These are phyloP conservation scores for Coniella vitis DNA, from an alignment of 2,329 filamentous ascomycete species.

Conservation along the genomic window DNA sequence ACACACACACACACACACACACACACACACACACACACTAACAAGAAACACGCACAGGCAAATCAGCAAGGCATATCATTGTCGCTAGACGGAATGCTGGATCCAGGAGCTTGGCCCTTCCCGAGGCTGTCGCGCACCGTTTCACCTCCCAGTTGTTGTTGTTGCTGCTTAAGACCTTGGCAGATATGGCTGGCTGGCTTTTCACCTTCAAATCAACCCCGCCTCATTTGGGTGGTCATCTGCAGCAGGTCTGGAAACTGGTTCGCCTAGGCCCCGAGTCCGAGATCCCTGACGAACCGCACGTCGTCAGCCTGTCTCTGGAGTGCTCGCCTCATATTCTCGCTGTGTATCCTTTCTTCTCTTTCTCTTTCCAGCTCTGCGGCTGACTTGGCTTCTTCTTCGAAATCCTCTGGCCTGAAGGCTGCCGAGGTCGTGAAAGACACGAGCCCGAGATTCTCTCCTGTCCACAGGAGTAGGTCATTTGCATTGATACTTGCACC, in stretches of 20 bases:
- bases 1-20: too few species aligned
- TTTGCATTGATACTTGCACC: conserved; percentile 42
- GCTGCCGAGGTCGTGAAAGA: conserved; percentile 49
- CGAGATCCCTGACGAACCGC: conserved; percentile 64
- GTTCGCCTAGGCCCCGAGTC: conserved; percentile 29
- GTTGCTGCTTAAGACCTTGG: neutral
- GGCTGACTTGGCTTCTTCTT: conserved; percentile 35
- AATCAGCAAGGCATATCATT: too few species aligned
- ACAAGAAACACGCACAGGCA: too few species aligned
- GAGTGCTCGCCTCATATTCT: conserved; percentile 67
- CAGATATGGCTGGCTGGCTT: neutral
- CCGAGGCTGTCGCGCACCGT: neutral
- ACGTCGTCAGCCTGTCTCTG: conserved; percentile 74
- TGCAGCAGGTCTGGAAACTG: neutral
- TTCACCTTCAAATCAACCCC: neutral
- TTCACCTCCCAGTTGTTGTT: neutral
- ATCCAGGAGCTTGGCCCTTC: too few species aligned
- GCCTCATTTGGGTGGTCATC: neutral
- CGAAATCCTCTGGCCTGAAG: conserved; percentile 45
- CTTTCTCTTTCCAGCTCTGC: conserved; percentile 44
- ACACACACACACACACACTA: too few species aligned
- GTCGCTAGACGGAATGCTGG: too few species aligned
- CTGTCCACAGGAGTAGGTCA: conserved; percentile 81
- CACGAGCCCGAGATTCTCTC: conserved; percentile 71
- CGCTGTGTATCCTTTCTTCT: conserved; percentile 55